Conservation (phyloP, 2,329 filamentous ascomycete genomes). For the Periglandula ipomoeae region DNA sequence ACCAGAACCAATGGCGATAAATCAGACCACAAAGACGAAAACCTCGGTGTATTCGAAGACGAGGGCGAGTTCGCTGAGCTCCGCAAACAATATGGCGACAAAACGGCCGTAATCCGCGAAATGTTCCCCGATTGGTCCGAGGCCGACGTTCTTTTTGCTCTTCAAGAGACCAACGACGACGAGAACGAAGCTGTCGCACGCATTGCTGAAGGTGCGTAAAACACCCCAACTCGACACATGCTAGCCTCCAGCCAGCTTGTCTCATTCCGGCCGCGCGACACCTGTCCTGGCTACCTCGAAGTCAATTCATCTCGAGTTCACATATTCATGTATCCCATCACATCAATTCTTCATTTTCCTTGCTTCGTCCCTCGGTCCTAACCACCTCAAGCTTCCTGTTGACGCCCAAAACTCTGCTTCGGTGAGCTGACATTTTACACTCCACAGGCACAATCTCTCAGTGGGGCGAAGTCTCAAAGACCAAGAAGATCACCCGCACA, state of each 20-base stretch:
- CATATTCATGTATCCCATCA: too few relatives aligned
- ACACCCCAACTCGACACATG: conserved; percentile 14
- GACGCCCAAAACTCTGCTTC: too few relatives aligned
- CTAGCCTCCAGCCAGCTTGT: background rate
- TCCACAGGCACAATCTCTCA: conserved; percentile 64
- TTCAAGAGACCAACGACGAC: conserved; percentile 81
- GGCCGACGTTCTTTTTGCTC: conserved; percentile 84
- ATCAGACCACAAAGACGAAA: conserved; percentile 44
- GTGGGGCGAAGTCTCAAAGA: conserved; percentile 77
- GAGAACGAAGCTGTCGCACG: conserved; percentile 64
- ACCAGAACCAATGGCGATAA: conserved; percentile 64
- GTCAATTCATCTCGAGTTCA: background rate
- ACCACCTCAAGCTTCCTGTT: background rate
- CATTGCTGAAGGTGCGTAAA: conserved; percentile 66
- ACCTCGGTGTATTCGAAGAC: conserved; percentile 57
- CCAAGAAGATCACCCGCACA: conserved; percentile 65
- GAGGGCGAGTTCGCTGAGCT: conserved; percentile 86
- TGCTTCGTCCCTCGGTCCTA: background rate
- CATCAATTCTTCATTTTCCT: background rate
- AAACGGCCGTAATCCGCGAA: conserved; percentile 77
- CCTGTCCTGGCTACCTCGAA: background rate
- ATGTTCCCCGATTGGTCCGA: conserved; percentile 95
- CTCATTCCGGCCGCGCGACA: background rate
- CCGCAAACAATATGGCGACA: conserved; percentile 77
- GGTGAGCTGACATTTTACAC: conserved; percentile 10